Percentiles rank a stretch among this genome's conserved stretches.
phyloP scores from a whole-genome alignment of 805 yeast species.

The Saccharomycopsis guyanensis region DNA sequence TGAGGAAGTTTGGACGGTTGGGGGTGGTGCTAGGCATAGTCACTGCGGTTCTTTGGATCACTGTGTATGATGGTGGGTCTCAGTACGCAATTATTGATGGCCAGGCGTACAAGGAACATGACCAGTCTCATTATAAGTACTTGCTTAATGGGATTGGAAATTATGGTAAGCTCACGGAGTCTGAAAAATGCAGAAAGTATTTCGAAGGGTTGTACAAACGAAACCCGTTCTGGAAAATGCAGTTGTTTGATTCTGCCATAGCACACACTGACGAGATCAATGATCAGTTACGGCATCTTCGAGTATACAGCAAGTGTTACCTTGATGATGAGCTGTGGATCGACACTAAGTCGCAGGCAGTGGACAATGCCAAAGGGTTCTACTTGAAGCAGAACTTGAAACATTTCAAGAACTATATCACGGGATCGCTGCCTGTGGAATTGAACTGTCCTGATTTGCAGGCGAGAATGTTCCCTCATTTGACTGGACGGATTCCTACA shows the following conservation, averaged over 20 bases:
- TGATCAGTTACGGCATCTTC: conserved; percentile 25
- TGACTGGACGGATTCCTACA: conserved; percentile 33
- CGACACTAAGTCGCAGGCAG: not conserved
- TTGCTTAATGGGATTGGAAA: not conserved
- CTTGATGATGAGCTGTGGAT: conserved; percentile 21
- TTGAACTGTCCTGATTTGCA: conserved; percentile 24
- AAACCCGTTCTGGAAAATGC: conserved; percentile 1
- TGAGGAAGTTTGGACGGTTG: too few species aligned
- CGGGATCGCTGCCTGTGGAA: not conserved
- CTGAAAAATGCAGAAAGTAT: conserved; percentile 6
- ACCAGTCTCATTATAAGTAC: not conserved
- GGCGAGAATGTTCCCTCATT: conserved; percentile 34
- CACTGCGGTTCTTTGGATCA: too few species aligned
- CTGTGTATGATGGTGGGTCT: too few species aligned
- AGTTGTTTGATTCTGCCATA: not conserved
- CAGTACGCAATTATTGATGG: too few species aligned
- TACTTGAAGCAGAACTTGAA: conserved; percentile 11
- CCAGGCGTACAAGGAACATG: too few species aligned
- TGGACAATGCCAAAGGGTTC: not conserved
- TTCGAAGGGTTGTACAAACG: not conserved
- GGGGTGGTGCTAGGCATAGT: too few species aligned
- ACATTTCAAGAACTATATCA: conserved; percentile 6
- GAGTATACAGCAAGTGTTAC: conserved; percentile 26
- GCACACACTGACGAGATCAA: conserved; percentile 19
- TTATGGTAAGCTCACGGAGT: not conserved